Percentiles rank a stretch among this genome's conserved stretches.
These are phyloP conservation scores for Microsporum canis DNA, from an alignment of 2,329 filamentous ascomycete species.

Conservation along the genomic window DNA sequence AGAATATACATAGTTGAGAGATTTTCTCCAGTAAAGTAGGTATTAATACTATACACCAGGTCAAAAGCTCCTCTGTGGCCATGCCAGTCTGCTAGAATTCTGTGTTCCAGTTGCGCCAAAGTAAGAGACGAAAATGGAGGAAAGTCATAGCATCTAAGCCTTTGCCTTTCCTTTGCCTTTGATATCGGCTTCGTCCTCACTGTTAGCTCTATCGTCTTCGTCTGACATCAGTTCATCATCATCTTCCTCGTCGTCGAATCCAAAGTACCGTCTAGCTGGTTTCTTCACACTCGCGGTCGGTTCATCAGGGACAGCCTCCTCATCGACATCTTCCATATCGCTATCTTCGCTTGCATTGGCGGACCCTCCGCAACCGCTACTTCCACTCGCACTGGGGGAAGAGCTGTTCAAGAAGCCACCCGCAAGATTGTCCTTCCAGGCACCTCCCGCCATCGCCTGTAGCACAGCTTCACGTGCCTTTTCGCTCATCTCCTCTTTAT, in stretches of 20 bases:
- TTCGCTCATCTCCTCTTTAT: constrained; percentile 81
- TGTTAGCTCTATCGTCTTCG: constrained; percentile 24
- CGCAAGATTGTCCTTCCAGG: constrained; percentile 34
- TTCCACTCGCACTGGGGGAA: constrained; percentile 29
- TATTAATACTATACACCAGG: background rate
- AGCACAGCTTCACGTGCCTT: constrained; percentile 68
- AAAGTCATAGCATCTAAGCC: constrained; percentile 14
- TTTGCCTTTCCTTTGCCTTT: constrained; percentile 29
- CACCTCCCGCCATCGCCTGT: constrained; percentile 55
- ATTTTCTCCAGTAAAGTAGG: background rate
- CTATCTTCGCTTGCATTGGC: constrained; percentile 26
- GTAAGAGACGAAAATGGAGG: background rate
- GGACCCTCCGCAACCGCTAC: constrained; percentile 20
- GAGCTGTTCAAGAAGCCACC: constrained; percentile 23
- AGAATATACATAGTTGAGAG: background rate
- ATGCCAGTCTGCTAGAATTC: background rate
- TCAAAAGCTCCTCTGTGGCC: background rate
- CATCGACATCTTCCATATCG: constrained; percentile 24
- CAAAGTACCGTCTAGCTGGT: constrained; percentile 31
- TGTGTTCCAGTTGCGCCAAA: background rate
- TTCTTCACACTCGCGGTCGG: constrained; percentile 17
- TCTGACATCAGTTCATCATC: constrained; percentile 33
- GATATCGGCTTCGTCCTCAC: constrained; percentile 6
- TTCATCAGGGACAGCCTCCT: constrained; percentile 21
- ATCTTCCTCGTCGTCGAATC: constrained; percentile 39